Evolutionary conservation across 1,284 basidiomycete species (phyloP).

Genomic region (Ceratobasidium papillatum): DNA sequence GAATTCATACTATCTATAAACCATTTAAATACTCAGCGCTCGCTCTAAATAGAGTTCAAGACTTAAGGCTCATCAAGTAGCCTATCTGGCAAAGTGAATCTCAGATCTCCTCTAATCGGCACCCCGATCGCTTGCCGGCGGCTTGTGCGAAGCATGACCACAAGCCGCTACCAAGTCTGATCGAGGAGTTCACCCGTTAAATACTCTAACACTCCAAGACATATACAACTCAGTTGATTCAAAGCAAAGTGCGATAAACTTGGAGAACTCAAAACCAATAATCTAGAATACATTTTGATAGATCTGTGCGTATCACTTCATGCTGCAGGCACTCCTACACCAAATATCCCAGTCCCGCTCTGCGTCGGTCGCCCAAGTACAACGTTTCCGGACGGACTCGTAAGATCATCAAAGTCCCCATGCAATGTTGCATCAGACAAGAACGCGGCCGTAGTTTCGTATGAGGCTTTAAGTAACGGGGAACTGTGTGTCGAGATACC

Average conservation of each 20-base stretch:
- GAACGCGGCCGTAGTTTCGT: slow-evolving; percentile 97
- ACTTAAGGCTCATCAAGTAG: background rate
- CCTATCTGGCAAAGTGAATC: background rate
- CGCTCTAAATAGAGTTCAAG: too few relatives aligned
- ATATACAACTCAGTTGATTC: background rate
- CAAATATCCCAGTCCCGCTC: slow-evolving; percentile 88
- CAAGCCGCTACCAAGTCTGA: too few relatives aligned
- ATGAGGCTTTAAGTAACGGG: slow-evolving; percentile 95
- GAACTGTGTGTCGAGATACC: slow-evolving; percentile 93
- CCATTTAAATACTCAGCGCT: background rate
- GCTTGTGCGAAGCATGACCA: background rate
- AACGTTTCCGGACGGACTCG: slow-evolving; percentile 89
- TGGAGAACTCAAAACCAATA: background rate
- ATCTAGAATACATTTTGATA: background rate
- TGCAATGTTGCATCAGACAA: slow-evolving; percentile 92
- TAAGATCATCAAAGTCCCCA: slow-evolving; percentile 94
- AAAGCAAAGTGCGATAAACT: background rate
- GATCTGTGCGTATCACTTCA: background rate
- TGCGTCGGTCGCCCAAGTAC: slow-evolving; percentile 86
- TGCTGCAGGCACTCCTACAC: slow-evolving; percentile 18
- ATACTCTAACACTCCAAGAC: too few relatives aligned
- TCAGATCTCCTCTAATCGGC: background rate
- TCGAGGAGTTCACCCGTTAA: too few relatives aligned
- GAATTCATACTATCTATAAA: slow-evolving; percentile 22
- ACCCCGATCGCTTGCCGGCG: background rate